Percentiles rank a stretch among this genome's conserved stretches.
phyloP scores from a whole-genome alignment of 306 rosid species.

The Cicer pinnatifidum region DNA sequence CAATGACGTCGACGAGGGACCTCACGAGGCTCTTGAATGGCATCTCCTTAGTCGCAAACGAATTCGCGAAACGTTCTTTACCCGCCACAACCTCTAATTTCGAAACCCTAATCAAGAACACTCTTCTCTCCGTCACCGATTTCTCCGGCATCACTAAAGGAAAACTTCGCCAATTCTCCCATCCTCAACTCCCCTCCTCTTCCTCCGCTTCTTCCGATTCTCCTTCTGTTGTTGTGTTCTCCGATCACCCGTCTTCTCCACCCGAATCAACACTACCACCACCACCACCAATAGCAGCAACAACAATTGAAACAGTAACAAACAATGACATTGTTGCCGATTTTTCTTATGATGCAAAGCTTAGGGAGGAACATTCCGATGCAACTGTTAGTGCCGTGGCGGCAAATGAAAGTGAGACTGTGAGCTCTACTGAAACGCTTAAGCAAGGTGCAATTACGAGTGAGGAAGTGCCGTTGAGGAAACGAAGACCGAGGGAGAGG shows the following conservation, averaged over 20 bases:
- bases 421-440: slow-evolving; percentile 26
- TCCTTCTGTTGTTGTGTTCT: slow-evolving; percentile 63
- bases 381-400: slow-evolving; percentile 11
- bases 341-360: slow-evolving; percentile 36
- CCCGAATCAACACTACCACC: background rate
- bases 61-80: slow-evolving; percentile 58
- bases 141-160: slow-evolving; percentile 83
- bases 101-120: slow-evolving; percentile 58
- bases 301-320: slow-evolving; percentile 8
- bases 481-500: slow-evolving; percentile 56
- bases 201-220: slow-evolving; percentile 20
- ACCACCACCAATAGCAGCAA: background rate
- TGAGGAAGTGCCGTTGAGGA: slow-evolving; percentile 42
- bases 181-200: slow-evolving; percentile 36
- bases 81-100: slow-evolving; percentile 50
- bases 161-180: slow-evolving; percentile 51
- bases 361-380: slow-evolving; percentile 30
- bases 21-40: slow-evolving; percentile 63
- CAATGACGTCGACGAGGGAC: slow-evolving; percentile 49
- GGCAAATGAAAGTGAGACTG: slow-evolving; percentile 28
- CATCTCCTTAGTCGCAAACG: slow-evolving; percentile 70
- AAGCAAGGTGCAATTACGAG: slow-evolving; percentile 26
- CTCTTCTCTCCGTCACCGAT: slow-evolving; percentile 71
- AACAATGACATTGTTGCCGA: slow-evolving; percentile 24
- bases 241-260: slow-evolving; percentile 38